Base-by-base conservation (phyloP, 1,139 yeast genomes). In the Pichia sp. region DNA sequence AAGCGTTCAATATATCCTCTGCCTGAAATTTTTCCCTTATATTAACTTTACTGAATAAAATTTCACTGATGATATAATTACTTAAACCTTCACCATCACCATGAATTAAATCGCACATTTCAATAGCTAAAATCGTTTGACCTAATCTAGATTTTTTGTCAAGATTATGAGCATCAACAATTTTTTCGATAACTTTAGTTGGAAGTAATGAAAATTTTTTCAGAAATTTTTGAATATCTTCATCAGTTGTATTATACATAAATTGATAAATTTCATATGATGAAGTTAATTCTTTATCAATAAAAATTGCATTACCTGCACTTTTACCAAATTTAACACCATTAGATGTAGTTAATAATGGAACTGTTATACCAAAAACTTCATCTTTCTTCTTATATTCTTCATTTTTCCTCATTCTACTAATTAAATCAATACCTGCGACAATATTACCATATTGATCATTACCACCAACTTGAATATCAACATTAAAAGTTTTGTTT, bases 401-500 rank as follows among this genome's bases (percentile, higher is more conserved):
- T 43, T 56, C 55, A 32, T 49, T 50, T 35, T 50, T 53, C 44
- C 53, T 56, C 41, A 86, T 61, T 50, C 96, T 68, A 1, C 82
- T 70, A 33, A 91, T 87, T 45, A 93, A 68, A 56, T 91, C 98
- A 37, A 86, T 76, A 1, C 99, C 99, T 0, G 97, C 97, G 6
- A 95, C 87, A 48, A 93, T 93, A 55, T 91, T 91, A 1, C 99
- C 99, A 91, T 96, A 91, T 62, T 91, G 99, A 59, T 91, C 98
- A 57, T 84, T 88, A 8, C 99, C 99, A 14, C 99, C 99, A 21
- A 93, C 78, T 63, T 91, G 96, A 27, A 88, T 62, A 37, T 72
- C 69, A 33, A 91, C 93, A 3, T 68, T 64, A 30, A 76, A 66
- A 14, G 72, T 60, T 34, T 71, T 70, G 64, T 78, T 78, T 50